Percentiles rank a stretch among this genome's conserved stretches.
Conservation (phyloP, 2,329 filamentous ascomycete species). For the Fusarium sp. region DNA sequence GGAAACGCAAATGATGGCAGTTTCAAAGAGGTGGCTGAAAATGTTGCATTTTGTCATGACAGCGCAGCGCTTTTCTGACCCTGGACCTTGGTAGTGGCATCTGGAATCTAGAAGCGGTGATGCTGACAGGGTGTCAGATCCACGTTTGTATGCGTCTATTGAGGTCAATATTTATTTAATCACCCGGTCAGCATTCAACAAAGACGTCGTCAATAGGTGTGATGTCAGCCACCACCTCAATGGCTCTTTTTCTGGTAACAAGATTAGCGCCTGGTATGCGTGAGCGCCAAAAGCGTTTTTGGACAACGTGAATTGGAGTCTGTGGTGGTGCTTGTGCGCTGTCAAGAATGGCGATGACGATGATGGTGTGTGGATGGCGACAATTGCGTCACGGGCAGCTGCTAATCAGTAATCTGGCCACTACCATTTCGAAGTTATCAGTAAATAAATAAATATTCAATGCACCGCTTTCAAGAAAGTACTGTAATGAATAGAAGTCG, state of each 20-base stretch:
- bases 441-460: not conserved
- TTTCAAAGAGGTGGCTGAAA: conserved; percentile 11
- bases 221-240: not conserved
- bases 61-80: conserved; percentile 14
- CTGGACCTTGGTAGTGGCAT: conserved; percentile 13
- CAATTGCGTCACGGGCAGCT: conserved; percentile 33
- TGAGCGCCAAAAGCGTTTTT: conserved; percentile 10
- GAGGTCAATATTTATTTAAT: not conserved
- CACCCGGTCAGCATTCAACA: not conserved
- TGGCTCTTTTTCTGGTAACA: not conserved
- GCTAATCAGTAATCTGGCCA: conserved; percentile 6
- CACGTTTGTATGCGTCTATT: conserved; percentile 27
- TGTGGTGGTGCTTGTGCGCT: not conserved
- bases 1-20: conserved; percentile 5
- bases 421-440: too few species aligned
- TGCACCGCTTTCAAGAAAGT: not conserved
- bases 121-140: conserved; percentile 19
- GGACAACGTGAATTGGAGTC: conserved; percentile 4
- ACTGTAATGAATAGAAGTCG: not conserved
- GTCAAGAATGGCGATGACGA: conserved; percentile 34
- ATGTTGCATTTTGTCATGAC: conserved; percentile 1
- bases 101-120: conserved; percentile 15
- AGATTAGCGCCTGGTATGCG: conserved; percentile 8
- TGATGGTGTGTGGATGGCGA: conserved; percentile 28
- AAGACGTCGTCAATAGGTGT: not conserved